Percentiles rank a stretch among this genome's conserved stretches.
These are phyloP conservation scores for Thelonectria rubi DNA, from an alignment of 2,329 filamentous ascomycete species.

Conservation along the genomic window DNA sequence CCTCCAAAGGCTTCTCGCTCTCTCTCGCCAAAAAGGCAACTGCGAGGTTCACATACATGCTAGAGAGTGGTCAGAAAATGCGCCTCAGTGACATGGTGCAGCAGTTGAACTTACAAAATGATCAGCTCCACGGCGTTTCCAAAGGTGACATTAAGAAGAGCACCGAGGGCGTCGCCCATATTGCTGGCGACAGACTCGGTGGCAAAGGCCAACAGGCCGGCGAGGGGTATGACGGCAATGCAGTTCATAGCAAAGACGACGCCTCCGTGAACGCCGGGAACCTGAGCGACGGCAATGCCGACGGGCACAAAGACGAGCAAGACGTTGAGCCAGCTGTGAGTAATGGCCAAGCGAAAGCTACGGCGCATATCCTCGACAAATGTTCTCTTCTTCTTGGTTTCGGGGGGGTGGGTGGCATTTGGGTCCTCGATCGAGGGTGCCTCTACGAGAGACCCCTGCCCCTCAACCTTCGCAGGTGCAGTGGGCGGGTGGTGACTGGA, in stretches of 20 bases:
- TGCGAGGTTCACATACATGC: slow-evolving; percentile 59
- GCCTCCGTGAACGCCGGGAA: slow-evolving; percentile 63
- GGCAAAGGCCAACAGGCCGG: slow-evolving; percentile 75
- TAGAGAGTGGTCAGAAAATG: slow-evolving; percentile 40
- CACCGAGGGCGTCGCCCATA: slow-evolving; percentile 77
- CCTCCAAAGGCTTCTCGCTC: slow-evolving; percentile 23
- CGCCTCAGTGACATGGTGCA: not conserved
- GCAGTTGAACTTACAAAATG: slow-evolving; percentile 65
- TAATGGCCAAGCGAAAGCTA: slow-evolving; percentile 64
- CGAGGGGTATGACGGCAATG: slow-evolving; percentile 78
- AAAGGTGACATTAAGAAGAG: slow-evolving; percentile 79
- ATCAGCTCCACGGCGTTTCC: slow-evolving; percentile 84
- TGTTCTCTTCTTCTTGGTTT: slow-evolving; percentile 44
- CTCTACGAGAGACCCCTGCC: slow-evolving; percentile 66
- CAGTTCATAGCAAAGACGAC: slow-evolving; percentile 79
- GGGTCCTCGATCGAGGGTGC: slow-evolving; percentile 30
- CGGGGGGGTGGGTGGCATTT: slow-evolving; percentile 45
- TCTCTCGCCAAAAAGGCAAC: slow-evolving; percentile 22
- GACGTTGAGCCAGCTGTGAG: slow-evolving; percentile 81
- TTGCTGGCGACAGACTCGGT: slow-evolving; percentile 79
- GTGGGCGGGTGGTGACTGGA: slow-evolving; percentile 46
- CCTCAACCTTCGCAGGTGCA: slow-evolving; percentile 60
- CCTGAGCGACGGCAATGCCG: slow-evolving; percentile 72
- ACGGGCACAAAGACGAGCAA: slow-evolving; percentile 81
- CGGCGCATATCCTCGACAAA: slow-evolving; percentile 61